These are phyloP conservation scores for Cladophialophora bantiana DNA, from an alignment of 2,329 filamentous ascomycete genomes.

Conservation along the genomic window DNA sequence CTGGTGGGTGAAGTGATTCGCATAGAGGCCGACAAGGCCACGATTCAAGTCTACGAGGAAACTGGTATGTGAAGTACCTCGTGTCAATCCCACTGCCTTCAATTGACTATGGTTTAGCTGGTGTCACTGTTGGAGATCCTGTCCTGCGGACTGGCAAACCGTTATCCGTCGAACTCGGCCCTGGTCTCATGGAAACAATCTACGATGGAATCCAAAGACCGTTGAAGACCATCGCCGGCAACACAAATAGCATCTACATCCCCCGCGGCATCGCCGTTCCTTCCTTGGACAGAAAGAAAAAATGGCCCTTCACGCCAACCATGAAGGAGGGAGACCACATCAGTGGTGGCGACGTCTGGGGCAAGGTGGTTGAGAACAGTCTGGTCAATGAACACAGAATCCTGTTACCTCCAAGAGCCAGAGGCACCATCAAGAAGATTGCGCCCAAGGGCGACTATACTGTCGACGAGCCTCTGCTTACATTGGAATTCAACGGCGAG, in stretches of 20 bases:
- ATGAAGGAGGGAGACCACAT: constrained; percentile 97
- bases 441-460: constrained; percentile 90
- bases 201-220: constrained; percentile 99
- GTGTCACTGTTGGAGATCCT: constrained; percentile 94
- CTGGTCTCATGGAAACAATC: constrained; percentile 97
- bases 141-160: constrained; percentile 92
- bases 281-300: constrained; percentile 86
- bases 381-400: constrained; percentile 94
- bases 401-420: constrained; percentile 84
- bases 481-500: constrained; percentile 96
- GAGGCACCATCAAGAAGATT: constrained; percentile 91
- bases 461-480: constrained; percentile 90
- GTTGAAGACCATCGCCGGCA: constrained; percentile 79
- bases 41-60: constrained; percentile 99
- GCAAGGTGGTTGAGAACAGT: constrained; percentile 93
- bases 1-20: constrained; percentile 98
- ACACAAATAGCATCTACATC: constrained; percentile 92
- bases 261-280: constrained; percentile 90
- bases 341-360: constrained; percentile 94
- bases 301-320: constrained; percentile 92
- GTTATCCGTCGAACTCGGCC: constrained; percentile 94
- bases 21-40: constrained; percentile 93
- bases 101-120: constrained; percentile 63
- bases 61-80: constrained; percentile 68
- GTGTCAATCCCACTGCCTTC: constrained; percentile 11